phyloP scores from a whole-genome alignment of 2,329 filamentous ascomycete genomes.

The Chaetomiaceae sp. region DNA sequence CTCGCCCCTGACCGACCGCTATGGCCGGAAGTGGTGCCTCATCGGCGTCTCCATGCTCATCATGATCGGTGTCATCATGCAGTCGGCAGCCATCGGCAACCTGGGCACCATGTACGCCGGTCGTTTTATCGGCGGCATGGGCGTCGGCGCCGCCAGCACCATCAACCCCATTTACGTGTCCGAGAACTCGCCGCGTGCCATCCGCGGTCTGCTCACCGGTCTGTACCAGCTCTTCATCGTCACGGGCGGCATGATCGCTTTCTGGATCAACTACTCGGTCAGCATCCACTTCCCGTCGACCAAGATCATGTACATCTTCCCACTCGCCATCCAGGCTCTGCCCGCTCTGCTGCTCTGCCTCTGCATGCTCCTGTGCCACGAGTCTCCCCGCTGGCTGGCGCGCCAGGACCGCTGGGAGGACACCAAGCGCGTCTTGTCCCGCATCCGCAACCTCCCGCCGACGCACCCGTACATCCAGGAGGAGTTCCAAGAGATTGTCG shows the following conservation, averaged over 20 bases:
- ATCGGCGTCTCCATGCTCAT: slow-evolving; percentile 49
- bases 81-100: slow-evolving; percentile 50
- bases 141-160: slow-evolving; percentile 38
- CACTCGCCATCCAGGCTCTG: slow-evolving; percentile 57
- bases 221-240: slow-evolving; percentile 43
- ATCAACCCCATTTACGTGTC: slow-evolving; percentile 41
- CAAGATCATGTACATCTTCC: slow-evolving; percentile 48
- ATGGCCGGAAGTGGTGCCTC: slow-evolving; percentile 49
- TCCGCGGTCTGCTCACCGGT: slow-evolving; percentile 38
- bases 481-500: slow-evolving; percentile 55
- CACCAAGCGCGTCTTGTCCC: slow-evolving; percentile 47
- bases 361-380: slow-evolving; percentile 57
- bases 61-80: slow-evolving; percentile 54
- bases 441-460: slow-evolving; percentile 48
- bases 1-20: slow-evolving; percentile 45
- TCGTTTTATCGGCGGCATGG: slow-evolving; percentile 46
- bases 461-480: slow-evolving; percentile 50
- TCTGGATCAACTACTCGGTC: slow-evolving; percentile 44
- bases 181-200: slow-evolving; percentile 39
- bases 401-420: slow-evolving; percentile 60
- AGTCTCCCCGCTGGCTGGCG: slow-evolving; percentile 59
- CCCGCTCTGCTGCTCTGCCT: slow-evolving; percentile 53
- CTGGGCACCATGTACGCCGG: slow-evolving; percentile 57
- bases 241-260: slow-evolving; percentile 37
- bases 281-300: slow-evolving; percentile 31